Evolutionary conservation across 2,329 filamentous ascomycete genomes (phyloP), one percentile per base, ranked within the genome.

Genomic region (Xylaria sp.): DNA sequence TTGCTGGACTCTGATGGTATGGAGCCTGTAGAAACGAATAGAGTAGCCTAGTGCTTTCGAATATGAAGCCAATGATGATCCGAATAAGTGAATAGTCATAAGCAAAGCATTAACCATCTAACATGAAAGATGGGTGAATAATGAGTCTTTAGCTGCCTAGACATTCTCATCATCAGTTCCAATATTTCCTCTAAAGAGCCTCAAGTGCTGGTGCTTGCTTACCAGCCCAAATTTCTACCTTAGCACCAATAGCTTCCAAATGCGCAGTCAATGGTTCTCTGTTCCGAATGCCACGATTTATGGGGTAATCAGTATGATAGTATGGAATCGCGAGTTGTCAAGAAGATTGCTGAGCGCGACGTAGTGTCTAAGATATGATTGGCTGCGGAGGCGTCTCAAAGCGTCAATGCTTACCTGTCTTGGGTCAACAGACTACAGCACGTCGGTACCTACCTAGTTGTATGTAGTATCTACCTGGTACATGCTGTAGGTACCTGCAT

Each of bases 291-390:
- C n/a, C 45, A 19, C 47, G 17, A 43, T 50, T 35, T 17, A 49
- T 15, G 23, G 17, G 23, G 40, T 53, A 25, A 19, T 28, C 46
- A 46, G 47, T 33, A 23, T 17, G 40, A 33, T n/a, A 45, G n/a
- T 14, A 42, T 58, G 53, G n/a, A 35, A 15, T 31, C 28, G 28
- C 28, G 47, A 33, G 43, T 31, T 21, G n/a, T 23, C 33, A 17
- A 57, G 55, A 43, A 43, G 6, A 37, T 8, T 15, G 53, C 43
- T 49, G 47, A 58, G 15, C 60, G 54, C 38, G 40, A 21, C 17
- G 7, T 17, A 28, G 47, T 6, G 38, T 31, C 31, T 21, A 31
- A n/a, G 47, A 33, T 49, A 15, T 62, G 60, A 62, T 62, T 62
- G 53, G 60, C 23, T 49, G 6, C 23, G 21, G 12, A 43, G 40